Base-by-base conservation (phyloP, 148 eudicot species). In the Camellia lanceoleosa region DNA sequence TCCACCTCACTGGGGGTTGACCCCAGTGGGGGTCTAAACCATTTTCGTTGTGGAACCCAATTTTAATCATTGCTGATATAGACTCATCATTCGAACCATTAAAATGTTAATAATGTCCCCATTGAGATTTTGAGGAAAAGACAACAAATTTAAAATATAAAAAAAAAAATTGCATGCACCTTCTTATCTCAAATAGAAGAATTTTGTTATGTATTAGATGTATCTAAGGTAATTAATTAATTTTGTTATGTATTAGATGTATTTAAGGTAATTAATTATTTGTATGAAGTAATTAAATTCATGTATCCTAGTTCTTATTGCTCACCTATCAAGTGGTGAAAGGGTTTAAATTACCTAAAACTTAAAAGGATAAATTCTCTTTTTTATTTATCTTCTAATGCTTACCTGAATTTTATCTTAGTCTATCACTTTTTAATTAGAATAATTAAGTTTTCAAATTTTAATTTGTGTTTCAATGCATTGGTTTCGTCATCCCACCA, bases 1-100 rank as follows among this genome's bases (percentile, higher is more conserved):
- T n/a, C n/a, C n/a, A n/a, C n/a, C n/a, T n/a, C n/a, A n/a, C n/a
- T n/a, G n/a, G n/a, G n/a, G n/a, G n/a, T n/a, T n/a, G n/a, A n/a
- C n/a, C n/a, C n/a, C n/a, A n/a, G n/a, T n/a, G n/a, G n/a, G n/a
- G n/a, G n/a, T n/a, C n/a, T n/a, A n/a, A n/a, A n/a, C n/a, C n/a
- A n/a, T n/a, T n/a, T n/a, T n/a, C n/a, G n/a, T 63, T 44, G 77
- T 15, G 73, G 83, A 66, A n/a, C 68, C 83, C 63, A 13, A 38
- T 19, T 64, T 3, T 46, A 79, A 85, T 85, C 13, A 85, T 85
- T 75, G 52, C 46, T 63, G 56, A 58, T 49, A 16, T 69, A 76
- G 63, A 68, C 79, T 85, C 71, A 82, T 82, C 49, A 82, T 82
- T 80, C 80, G 52, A 74, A 71, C 60, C 73, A 77, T 70, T 76